Evolutionary conservation across 1,139 yeast genomes (phyloP), one percentile per base, ranked within the genome.

Genomic region (Taiozyma sp.): DNA sequence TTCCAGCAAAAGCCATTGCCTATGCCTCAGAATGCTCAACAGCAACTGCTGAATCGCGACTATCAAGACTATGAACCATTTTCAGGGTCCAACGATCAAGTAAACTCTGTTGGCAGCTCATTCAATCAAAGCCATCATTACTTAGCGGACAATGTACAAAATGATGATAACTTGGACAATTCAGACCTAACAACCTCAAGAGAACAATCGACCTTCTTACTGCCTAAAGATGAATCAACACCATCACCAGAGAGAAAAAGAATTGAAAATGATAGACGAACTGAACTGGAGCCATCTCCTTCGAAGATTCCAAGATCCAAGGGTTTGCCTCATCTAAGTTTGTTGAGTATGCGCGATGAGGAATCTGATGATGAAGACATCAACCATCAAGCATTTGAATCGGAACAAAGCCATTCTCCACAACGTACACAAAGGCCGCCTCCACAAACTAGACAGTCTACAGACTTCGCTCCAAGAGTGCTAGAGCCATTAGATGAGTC

Each of bases 311-410:
- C 63, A 28, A 53, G 63, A 49, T 56, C 51, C 23, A 54, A 55
- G 34, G 65, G 53, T 9, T 47, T 61, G 2, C 64, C 65, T n/a
- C 62, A 57, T 46, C 48, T 61, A 32, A 60, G 58, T 50, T 38
- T 60, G 5, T 34, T 61, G 48, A 60, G 56, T 23, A 48, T 61
- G 44, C 46, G 58, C 28, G 63, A 57, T 39, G 60, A 59, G 28
- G 58, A 55, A 19, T 53, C 53, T 10, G 58, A 53, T 19, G 51
- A 51, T 14, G 53, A 53, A 14, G 49, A 48, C 41, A 47, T 27
- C 22, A 47, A 45, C 9, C 44, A 44, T 34, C 30, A 34, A 19
- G 24, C 41, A 19, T 38, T 38, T 19, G 41, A 32, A 32, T 9
- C 36, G 14, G 36, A 32, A 8, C 36, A 32, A 14, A 19, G 36